phyloP scores from a whole-genome alignment of 2,329 filamentous ascomycete species.

The Biscogniauxia mediterranea region DNA sequence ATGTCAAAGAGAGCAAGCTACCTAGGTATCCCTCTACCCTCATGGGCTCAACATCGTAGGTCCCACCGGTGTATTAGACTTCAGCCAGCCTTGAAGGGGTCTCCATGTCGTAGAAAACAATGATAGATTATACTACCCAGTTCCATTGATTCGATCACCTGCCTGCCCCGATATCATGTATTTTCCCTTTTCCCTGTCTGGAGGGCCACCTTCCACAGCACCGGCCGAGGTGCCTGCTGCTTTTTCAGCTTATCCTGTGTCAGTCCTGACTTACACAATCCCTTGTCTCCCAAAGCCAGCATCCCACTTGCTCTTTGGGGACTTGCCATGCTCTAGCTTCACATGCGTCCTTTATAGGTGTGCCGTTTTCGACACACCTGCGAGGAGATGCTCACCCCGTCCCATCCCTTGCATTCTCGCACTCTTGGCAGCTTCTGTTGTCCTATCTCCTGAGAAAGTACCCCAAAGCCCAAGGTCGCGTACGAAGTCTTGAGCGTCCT shows the following conservation, averaged over 20 bases:
- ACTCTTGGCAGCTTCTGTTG: not conserved
- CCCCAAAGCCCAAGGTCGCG: not conserved
- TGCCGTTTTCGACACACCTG: not conserved
- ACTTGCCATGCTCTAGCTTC: not conserved
- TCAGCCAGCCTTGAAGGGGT: too few species aligned
- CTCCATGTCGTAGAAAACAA: too few species aligned
- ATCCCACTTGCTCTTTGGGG: not conserved
- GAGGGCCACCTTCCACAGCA: not conserved
- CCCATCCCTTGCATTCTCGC: not conserved
- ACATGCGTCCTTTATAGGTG: not conserved
- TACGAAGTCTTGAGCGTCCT: not conserved
- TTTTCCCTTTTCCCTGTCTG: not conserved
- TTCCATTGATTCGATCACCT: not conserved
- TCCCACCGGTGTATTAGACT: too few species aligned
- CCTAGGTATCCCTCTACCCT: too few species aligned
- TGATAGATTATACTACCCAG: too few species aligned
- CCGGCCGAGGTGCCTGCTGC: not conserved
- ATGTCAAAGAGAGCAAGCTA: too few species aligned
- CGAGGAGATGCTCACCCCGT: not conserved
- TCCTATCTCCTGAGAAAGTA: not conserved
- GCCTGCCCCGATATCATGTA: not conserved
- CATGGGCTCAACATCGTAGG: too few species aligned
- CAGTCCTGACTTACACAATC: not conserved
- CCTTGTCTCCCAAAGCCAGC: not conserved
- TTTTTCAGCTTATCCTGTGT: not conserved